Conservation (phyloP, 495 filamentous ascomycete genomes). For the Trichoderma parareesei region DNA sequence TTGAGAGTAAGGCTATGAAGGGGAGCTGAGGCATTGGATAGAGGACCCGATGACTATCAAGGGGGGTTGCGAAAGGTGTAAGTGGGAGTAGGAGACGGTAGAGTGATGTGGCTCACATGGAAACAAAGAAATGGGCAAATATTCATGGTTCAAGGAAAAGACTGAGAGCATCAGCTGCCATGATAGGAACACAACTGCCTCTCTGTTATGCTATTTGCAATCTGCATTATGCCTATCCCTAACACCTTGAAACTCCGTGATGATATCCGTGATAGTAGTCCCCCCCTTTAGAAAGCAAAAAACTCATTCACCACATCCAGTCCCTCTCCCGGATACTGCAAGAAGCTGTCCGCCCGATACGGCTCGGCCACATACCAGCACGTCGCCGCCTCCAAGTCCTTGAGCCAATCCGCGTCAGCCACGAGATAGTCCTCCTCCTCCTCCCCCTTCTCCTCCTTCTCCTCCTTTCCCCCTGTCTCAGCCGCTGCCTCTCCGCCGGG, state of each 20-base stretch:
- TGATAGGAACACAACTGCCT: too few species aligned
- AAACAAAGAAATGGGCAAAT: background rate
- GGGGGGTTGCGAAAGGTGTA: background rate
- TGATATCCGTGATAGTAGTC: background rate
- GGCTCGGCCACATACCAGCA: constrained; percentile 6
- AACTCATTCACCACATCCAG: background rate
- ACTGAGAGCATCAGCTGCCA: too few species aligned
- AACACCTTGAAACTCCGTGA: too few species aligned
- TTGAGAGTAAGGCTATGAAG: background rate
- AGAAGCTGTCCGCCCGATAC: background rate
- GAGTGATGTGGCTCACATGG: background rate
- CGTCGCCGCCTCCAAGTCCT: constrained; percentile 6
- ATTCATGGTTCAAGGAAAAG: too few species aligned
- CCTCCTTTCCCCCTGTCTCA: background rate
- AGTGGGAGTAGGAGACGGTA: background rate
- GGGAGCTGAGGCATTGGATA: background rate
- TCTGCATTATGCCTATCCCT: too few species aligned
- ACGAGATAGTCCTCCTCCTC: constrained; percentile 2
- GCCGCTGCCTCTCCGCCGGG: too few species aligned
- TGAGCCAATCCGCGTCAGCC: background rate
- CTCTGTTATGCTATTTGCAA: too few species aligned
- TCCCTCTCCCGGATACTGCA: background rate
- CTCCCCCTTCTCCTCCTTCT: background rate
- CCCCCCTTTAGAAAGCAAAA: background rate
- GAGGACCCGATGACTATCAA: background rate